Evolutionary conservation across 805 yeast genomes (phyloP).

Genomic region (Lipomyces anomalus): DNA sequence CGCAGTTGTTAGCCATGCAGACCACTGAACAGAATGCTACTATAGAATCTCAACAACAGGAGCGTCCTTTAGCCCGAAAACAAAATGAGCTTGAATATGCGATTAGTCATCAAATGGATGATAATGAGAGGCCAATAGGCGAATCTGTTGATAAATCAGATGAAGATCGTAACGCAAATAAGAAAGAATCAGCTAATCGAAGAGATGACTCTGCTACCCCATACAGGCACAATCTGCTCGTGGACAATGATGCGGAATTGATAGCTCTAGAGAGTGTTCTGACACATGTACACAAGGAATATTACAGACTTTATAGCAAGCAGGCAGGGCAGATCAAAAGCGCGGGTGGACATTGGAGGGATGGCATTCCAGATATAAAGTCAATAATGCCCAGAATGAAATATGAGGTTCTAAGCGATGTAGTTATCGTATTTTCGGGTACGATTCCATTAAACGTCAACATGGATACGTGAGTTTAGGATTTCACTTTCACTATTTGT

Average conservation of each 20-base stretch:
- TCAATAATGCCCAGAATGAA: conserved; percentile 73
- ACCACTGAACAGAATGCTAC: conserved; percentile 61
- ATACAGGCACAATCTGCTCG: conserved; percentile 45
- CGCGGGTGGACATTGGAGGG: conserved; percentile 16
- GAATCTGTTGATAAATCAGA: conserved; percentile 29
- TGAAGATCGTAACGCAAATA: conserved; percentile 6
- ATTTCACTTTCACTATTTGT: not conserved
- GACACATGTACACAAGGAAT: conserved; percentile 57
- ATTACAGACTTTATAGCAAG: conserved; percentile 47
- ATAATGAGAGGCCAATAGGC: conserved; percentile 31
- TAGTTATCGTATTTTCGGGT: conserved; percentile 76
- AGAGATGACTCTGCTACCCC: not conserved
- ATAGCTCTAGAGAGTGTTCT: conserved; percentile 56
- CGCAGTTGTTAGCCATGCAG: conserved; percentile 48
- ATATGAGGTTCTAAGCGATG: conserved; percentile 56
- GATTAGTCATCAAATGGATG: not conserved
- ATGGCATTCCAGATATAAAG: conserved; percentile 53
- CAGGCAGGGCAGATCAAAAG: not conserved
- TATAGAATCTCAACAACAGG: conserved; percentile 72
- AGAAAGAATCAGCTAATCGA: conserved; percentile 1
- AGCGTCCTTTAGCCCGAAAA: conserved; percentile 76
- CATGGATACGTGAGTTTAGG: conserved; percentile 40
- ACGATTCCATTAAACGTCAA: conserved; percentile 79
- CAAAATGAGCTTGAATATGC: conserved; percentile 59
- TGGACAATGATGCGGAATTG: conserved; percentile 79